These are phyloP conservation scores for Penicillium sclerotigenum DNA, from an alignment of 2,329 filamentous ascomycete species.

Conservation along the genomic window DNA sequence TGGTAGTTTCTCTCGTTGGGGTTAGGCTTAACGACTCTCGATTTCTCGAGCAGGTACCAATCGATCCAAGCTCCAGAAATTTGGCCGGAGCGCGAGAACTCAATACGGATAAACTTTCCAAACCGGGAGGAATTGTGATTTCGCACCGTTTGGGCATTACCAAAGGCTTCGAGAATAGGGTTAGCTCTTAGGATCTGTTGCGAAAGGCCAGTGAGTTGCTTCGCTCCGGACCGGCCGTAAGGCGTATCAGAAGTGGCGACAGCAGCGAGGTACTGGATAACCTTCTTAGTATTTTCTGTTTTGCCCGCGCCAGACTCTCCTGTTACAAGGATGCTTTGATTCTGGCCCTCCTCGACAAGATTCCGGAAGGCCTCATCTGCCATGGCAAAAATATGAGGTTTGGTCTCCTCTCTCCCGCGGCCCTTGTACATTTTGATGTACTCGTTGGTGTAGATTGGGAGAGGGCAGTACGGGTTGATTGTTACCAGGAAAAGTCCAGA, in stretches of 20 bases:
- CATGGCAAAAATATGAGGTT: slow-evolving; percentile 96
- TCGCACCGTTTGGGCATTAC: slow-evolving; percentile 93
- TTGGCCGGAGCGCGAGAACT: slow-evolving; percentile 81
- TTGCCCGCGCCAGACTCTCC: slow-evolving; percentile 98
- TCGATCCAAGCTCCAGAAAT: slow-evolving; percentile 97
- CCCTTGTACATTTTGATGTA: slow-evolving; percentile 99
- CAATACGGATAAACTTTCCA: slow-evolving; percentile 97
- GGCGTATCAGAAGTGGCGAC: slow-evolving; percentile 82
- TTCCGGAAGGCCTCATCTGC: slow-evolving; percentile 96
- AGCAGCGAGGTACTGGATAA: slow-evolving; percentile 95
- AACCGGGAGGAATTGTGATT: slow-evolving; percentile 99
- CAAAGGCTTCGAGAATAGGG: slow-evolving; percentile 95
- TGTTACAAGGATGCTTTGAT: slow-evolving; percentile 96
- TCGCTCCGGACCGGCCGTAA: slow-evolving; percentile 57
- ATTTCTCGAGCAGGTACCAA: slow-evolving; percentile 98
- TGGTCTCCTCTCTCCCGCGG: slow-evolving; percentile 84
- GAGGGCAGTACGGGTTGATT: slow-evolving; percentile 90
- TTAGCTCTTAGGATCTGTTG: slow-evolving; percentile 96
- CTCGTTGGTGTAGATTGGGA: slow-evolving; percentile 94
- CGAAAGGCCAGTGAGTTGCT: slow-evolving; percentile 77
- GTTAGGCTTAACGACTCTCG: slow-evolving; percentile 88
- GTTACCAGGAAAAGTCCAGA: slow-evolving; percentile 95
- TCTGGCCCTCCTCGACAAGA: slow-evolving; percentile 87
- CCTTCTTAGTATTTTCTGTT: slow-evolving; percentile 98
- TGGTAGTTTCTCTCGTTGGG: slow-evolving; percentile 91